Evolutionary conservation across 371 early-diverging fungal genomes (phyloP), one percentile per base, ranked within the genome.

Genomic region (Rhizopus arrhizus): DNA sequence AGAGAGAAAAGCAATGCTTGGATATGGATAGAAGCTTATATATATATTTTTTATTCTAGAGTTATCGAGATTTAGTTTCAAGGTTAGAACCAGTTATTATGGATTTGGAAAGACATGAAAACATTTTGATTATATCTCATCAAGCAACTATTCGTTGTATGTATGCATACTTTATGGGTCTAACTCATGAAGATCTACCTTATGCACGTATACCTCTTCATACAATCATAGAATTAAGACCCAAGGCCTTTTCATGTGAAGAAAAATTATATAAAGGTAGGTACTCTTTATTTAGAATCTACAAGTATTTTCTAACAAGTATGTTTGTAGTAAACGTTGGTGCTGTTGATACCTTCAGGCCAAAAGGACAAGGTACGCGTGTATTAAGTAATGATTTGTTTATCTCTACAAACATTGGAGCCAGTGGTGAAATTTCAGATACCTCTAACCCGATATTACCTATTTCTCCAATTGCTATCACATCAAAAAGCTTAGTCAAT

Each of bases 151-250:
- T 98, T 65, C 88, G 98, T 13, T 92, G 93, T 66, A 89, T 98
- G 64, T 93, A 95, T 69, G 94, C 93, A 11, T 96, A 97, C 75
- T 96, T 96, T 70, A 82, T 95, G 82, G 91, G 94, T 51, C 82
- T 89, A 64, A 82, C 87, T 22, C 96, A 93, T 59, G 93, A 95
- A 13, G 91, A 96, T 59, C 71, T 98, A 40, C 99, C 99, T 0
- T 98, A 97, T 65, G 85, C 95, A 64, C 93, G 93, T 66, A 94
- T 99, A 59, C 99, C 99, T 9, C 83, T 99, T 3, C 99, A 99
- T 71, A 95, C 96, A 0, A 87, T 99, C 38, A 93, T 99, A 65
- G 89, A 94, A 67, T 77, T 99, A 33, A 95, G 92, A 13, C 96
- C 97, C 41, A 92, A 91, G 42, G 97, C 98, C 7, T 97, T 96